phyloP scores from a whole-genome alignment of 495 filamentous ascomycete species.

The Aspergillus cavernicola region DNA sequence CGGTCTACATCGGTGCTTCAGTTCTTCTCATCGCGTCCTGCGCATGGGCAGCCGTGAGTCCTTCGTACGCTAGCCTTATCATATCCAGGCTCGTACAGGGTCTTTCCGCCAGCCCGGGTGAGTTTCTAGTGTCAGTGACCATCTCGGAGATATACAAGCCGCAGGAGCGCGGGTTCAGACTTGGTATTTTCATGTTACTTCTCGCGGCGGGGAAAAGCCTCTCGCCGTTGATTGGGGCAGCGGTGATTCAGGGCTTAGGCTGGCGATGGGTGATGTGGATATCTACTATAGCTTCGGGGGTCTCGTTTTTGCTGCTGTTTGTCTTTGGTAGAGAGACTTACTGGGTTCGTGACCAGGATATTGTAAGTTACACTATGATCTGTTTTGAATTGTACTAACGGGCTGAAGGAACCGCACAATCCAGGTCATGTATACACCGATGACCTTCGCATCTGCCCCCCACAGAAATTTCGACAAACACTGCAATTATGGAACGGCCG shows the following conservation, averaged over 20 bases:
- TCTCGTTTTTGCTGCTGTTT: background rate
- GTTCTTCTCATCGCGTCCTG: background rate
- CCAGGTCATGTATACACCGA: slow-evolving; percentile 1
- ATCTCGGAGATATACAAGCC: slow-evolving; percentile 6
- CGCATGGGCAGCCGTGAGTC: slow-evolving; percentile 4
- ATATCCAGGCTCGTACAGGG: slow-evolving; percentile 2
- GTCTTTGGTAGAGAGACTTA: slow-evolving; percentile 6
- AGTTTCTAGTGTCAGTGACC: slow-evolving; percentile 4
- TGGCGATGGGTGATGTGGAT: slow-evolving; percentile 11
- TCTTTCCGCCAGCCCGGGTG: background rate
- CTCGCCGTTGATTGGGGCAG: slow-evolving; percentile 5
- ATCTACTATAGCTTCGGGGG: background rate
- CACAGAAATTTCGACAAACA: background rate
- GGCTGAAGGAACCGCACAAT: too few relatives aligned
- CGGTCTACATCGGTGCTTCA: background rate
- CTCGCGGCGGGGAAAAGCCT: slow-evolving; percentile 6
- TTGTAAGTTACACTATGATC: background rate
- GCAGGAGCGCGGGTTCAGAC: slow-evolving; percentile 6
- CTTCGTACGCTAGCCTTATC: background rate
- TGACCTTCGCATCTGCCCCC: background rate
- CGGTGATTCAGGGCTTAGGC: background rate
- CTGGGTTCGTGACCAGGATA: background rate
- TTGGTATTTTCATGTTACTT: slow-evolving; percentile 7
- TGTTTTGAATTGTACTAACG: too few relatives aligned
- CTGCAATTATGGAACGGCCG: background rate